phyloP scores from a whole-genome alignment of 805 yeast genomes.

The Pichia sporocuriosa region DNA sequence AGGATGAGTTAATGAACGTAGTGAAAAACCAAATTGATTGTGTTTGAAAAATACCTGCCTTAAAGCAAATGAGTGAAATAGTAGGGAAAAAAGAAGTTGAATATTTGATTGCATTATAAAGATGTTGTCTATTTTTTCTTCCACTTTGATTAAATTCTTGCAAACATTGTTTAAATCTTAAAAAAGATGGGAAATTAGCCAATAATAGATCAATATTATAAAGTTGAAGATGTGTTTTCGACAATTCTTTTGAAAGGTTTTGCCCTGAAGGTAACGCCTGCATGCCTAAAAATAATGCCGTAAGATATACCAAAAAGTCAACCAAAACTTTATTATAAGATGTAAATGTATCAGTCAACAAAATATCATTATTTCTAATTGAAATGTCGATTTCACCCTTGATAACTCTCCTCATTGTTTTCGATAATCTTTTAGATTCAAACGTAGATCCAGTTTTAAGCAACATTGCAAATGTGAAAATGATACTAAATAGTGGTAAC shows the following conservation, averaged over 20 bases:
- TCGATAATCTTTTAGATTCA: conserved; percentile 39
- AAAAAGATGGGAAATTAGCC: conserved; percentile 52
- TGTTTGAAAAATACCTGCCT: conserved; percentile 21
- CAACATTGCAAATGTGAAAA: conserved; percentile 29
- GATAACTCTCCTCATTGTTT: conserved; percentile 47
- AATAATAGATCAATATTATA: conserved; percentile 28
- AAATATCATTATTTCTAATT: conserved; percentile 68
- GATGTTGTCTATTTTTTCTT: conserved; percentile 42
- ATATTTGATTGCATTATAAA: conserved; percentile 73
- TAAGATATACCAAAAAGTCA: conserved; percentile 55
- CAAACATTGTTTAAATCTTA: conserved; percentile 78
- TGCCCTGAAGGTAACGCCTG: conserved; percentile 29
- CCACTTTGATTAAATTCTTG: conserved; percentile 52
- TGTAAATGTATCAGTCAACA: conserved; percentile 77
- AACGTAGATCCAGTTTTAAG: conserved; percentile 25
- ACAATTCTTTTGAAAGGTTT: conserved; percentile 21
- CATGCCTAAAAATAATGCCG: conserved; percentile 35
- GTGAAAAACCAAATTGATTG: conserved; percentile 39
- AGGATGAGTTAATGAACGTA: conserved; percentile 58
- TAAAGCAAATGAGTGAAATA: conserved; percentile 28
- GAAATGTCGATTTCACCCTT: conserved; percentile 54
- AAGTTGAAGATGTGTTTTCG: conserved; percentile 24
- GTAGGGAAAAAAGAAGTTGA: conserved; percentile 53
- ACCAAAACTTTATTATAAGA: conserved; percentile 73
- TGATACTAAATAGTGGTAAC: conserved; percentile 35